These are phyloP conservation scores for Ascochyta viciae-villosae DNA, from an alignment of 2,329 filamentous ascomycete species.

Conservation along the genomic window DNA sequence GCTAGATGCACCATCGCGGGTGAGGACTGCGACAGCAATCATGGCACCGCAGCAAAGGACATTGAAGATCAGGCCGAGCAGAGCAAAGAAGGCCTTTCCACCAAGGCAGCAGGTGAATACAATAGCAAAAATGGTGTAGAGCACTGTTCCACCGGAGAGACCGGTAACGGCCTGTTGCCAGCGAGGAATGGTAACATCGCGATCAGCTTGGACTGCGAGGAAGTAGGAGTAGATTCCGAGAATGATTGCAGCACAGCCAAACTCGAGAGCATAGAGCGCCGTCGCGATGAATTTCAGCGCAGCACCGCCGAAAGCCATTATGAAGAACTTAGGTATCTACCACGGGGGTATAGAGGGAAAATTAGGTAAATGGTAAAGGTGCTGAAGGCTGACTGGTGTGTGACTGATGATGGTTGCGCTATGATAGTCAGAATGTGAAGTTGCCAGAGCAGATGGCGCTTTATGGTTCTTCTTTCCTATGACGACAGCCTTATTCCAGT, in stretches of 20 bases:
- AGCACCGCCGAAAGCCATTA: slow-evolving; percentile 66
- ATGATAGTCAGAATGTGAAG: not conserved
- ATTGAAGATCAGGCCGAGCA: slow-evolving; percentile 77
- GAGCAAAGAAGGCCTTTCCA: slow-evolving; percentile 73
- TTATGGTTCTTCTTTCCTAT: slow-evolving; percentile 11
- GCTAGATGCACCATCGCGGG: slow-evolving; percentile 69
- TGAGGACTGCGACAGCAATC: slow-evolving; percentile 81
- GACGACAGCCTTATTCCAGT: slow-evolving; percentile 20
- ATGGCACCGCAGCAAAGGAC: slow-evolving; percentile 77
- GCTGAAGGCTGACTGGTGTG: not conserved
- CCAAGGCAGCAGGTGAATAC: slow-evolving; percentile 81
- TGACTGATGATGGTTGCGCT: not conserved
- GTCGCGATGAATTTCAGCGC: slow-evolving; percentile 74
- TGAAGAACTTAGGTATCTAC: slow-evolving; percentile 6
- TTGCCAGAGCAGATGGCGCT: slow-evolving; percentile 8
- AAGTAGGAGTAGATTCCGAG: slow-evolving; percentile 83
- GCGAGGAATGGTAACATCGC: slow-evolving; percentile 67
- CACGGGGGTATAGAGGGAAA: not conserved
- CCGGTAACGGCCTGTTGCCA: slow-evolving; percentile 74
- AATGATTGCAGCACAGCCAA: slow-evolving; percentile 74
- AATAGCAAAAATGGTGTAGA: slow-evolving; percentile 78
- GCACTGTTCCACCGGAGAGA: slow-evolving; percentile 74
- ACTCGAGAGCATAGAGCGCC: slow-evolving; percentile 75
- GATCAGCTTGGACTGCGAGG: slow-evolving; percentile 73
- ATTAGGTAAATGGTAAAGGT: not conserved